These are phyloP conservation scores for Aspergillus texensis DNA, from an alignment of 2,329 filamentous ascomycete species.

Conservation along the genomic window DNA sequence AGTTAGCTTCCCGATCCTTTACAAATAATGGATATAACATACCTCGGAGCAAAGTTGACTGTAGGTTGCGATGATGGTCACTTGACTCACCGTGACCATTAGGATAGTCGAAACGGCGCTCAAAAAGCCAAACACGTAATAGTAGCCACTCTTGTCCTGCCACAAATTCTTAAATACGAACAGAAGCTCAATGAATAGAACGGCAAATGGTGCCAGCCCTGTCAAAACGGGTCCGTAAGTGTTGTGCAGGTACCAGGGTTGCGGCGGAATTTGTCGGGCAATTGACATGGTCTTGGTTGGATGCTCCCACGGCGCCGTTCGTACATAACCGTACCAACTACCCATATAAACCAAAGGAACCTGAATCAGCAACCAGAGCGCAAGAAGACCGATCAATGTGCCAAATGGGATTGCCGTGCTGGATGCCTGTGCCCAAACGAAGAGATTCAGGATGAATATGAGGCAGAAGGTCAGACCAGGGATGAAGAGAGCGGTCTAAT, in stretches of 20 bases:
- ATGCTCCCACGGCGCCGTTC: constrained; percentile 72
- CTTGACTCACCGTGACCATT: constrained; percentile 76
- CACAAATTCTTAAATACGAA: constrained; percentile 86
- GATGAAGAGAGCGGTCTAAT: constrained; percentile 71
- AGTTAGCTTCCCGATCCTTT: constrained; percentile 8
- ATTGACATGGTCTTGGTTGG: constrained; percentile 76
- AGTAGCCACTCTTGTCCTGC: constrained; percentile 90
- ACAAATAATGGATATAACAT: constrained; percentile 19
- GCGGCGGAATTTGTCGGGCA: constrained; percentile 72
- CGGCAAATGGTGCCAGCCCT: constrained; percentile 79
- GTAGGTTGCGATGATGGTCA: constrained; percentile 81
- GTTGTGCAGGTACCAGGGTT: constrained; percentile 73
- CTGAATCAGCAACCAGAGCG: constrained; percentile 83
- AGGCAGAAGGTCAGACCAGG: constrained; percentile 75
- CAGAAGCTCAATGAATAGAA: constrained; percentile 84
- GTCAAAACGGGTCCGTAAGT: constrained; percentile 68
- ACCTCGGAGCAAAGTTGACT: constrained; percentile 78
- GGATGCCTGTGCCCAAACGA: constrained; percentile 87
- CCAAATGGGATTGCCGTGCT: constrained; percentile 84
- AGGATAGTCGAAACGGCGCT: constrained; percentile 73
- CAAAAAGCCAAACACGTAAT: constrained; percentile 88
- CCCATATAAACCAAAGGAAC: constrained; percentile 81
- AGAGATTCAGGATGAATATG: constrained; percentile 80
- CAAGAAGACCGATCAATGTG: constrained; percentile 71
- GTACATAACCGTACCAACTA: constrained; percentile 74